Evolutionary conservation across 2,329 filamentous ascomycete species (phyloP).

Genomic region (Rutstroemia sp.): DNA sequence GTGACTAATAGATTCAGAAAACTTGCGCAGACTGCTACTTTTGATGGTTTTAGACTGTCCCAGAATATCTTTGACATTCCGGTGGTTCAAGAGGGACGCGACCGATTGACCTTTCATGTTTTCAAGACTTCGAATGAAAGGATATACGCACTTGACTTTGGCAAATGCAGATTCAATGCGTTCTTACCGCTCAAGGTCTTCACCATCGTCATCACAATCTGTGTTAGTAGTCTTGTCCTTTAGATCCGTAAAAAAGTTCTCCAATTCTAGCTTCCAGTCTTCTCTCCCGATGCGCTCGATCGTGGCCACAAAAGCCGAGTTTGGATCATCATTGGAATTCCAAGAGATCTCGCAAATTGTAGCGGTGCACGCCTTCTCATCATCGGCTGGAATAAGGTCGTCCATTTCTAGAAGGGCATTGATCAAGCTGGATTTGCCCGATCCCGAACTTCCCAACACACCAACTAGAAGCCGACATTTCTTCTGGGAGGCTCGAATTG

Average conservation of each 20-base stretch:
- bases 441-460: slow-evolving; percentile 51
- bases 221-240: neutral
- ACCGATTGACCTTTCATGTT: slow-evolving; percentile 26
- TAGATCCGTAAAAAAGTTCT: slow-evolving; percentile 12
- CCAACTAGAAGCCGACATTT: slow-evolving; percentile 12
- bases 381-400: slow-evolving; percentile 10
- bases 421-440: slow-evolving; percentile 56
- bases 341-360: slow-evolving; percentile 16
- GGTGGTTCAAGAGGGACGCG: slow-evolving; percentile 10
- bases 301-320: neutral
- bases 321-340: slow-evolving; percentile 7
- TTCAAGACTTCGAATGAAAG: slow-evolving; percentile 27
- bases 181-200: slow-evolving; percentile 20
- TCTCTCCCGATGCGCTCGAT: slow-evolving; percentile 9
- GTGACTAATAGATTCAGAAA: slow-evolving; percentile 32
- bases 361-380: slow-evolving; percentile 12
- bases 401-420: slow-evolving; percentile 40
- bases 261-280: slow-evolving; percentile 16
- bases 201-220: slow-evolving; percentile 21
- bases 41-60: slow-evolving; percentile 7
- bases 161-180: slow-evolving; percentile 32
- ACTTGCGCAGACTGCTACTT: slow-evolving; percentile 16
- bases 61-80: slow-evolving; percentile 10
- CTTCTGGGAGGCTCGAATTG: slow-evolving; percentile 7
- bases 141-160: slow-evolving; percentile 39